Percentiles rank a stretch among this genome's conserved stretches.
Conservation (phyloP, 495 filamentous ascomycete genomes). For the Hypoxylon fragiforme region DNA sequence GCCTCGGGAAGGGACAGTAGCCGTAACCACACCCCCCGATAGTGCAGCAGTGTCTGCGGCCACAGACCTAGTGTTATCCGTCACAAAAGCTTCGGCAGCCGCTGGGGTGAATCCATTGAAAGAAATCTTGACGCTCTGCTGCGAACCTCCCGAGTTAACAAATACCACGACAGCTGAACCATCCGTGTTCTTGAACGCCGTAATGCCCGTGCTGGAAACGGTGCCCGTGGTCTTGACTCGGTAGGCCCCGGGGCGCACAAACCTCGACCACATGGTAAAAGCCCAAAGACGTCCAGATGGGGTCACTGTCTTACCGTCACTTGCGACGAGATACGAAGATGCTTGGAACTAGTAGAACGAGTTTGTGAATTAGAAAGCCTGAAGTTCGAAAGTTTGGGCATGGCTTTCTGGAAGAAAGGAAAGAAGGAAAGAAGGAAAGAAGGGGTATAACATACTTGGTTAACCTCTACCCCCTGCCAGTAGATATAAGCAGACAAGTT, state of each 20-base stretch:
- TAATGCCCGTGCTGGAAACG: conserved; percentile 41
- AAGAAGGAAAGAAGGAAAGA: too few species aligned
- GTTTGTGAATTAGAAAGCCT: too few species aligned
- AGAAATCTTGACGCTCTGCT: conserved; percentile 32
- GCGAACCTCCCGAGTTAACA: conserved; percentile 46
- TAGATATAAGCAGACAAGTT: conserved; percentile 52
- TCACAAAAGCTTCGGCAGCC: conserved; percentile 37
- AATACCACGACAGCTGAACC: conserved; percentile 49
- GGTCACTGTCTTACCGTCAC: conserved; percentile 39
- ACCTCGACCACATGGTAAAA: conserved; percentile 52
- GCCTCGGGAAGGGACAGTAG: conserved; percentile 26
- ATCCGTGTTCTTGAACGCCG: conserved; percentile 54
- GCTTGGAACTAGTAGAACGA: conserved; percentile 38
- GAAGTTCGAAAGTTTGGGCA: too few species aligned
- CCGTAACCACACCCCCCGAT: conserved; percentile 22
- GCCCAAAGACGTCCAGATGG: conserved; percentile 53
- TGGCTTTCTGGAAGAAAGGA: too few species aligned
- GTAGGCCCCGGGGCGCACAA: conserved; percentile 51
- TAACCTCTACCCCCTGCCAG: conserved; percentile 51
- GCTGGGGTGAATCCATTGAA: conserved; percentile 32
- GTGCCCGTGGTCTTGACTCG: conserved; percentile 45
- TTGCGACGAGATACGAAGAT: conserved; percentile 45
- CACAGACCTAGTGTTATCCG: conserved; percentile 33
- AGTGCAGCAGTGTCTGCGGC: conserved; percentile 13
- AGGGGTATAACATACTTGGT: conserved; percentile 8